Conservation (phyloP, 495 filamentous ascomycete genomes). For the Achaetomiella virescens region DNA sequence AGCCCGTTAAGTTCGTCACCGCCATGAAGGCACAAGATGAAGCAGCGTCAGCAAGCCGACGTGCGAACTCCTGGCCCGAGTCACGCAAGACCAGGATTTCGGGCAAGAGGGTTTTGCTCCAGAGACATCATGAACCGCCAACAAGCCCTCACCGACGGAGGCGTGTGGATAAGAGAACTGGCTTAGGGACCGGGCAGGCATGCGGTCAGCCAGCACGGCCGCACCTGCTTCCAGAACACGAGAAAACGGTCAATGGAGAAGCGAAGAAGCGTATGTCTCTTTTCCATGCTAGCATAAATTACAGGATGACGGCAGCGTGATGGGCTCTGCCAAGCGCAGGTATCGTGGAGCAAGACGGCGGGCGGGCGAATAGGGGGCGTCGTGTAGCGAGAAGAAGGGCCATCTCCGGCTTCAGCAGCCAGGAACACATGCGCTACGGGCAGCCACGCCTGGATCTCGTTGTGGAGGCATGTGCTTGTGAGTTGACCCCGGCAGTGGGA, state of each 20-base stretch:
- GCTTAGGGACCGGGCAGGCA: no score
- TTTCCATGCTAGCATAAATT: neutral
- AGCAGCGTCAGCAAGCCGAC: neutral
- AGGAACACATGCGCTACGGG: neutral
- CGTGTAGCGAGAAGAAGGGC: constrained; percentile 17
- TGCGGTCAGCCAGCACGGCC: neutral
- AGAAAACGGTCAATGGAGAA: neutral
- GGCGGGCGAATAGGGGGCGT: constrained; percentile 18
- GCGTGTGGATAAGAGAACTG: neutral
- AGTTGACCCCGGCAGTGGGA: neutral
- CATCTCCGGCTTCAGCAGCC: neutral
- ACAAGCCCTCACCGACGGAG: neutral
- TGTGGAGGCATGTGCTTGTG: neutral
- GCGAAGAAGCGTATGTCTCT: neutral
- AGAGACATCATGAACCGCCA: neutral
- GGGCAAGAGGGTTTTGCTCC: neutral
- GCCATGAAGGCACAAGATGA: neutral
- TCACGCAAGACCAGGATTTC: neutral
- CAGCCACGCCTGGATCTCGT: neutral
- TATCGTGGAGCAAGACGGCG: neutral
- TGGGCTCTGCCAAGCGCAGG: constrained; percentile 10
- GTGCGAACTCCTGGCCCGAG: neutral
- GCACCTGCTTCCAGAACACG: neutral
- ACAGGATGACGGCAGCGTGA: neutral
- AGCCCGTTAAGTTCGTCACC: neutral